Percentiles rank a stretch among this genome's conserved stretches.
These are phyloP conservation scores for Dothidotthia symphoricarpi DNA, from an alignment of 2,329 filamentous ascomycete genomes.

Conservation along the genomic window DNA sequence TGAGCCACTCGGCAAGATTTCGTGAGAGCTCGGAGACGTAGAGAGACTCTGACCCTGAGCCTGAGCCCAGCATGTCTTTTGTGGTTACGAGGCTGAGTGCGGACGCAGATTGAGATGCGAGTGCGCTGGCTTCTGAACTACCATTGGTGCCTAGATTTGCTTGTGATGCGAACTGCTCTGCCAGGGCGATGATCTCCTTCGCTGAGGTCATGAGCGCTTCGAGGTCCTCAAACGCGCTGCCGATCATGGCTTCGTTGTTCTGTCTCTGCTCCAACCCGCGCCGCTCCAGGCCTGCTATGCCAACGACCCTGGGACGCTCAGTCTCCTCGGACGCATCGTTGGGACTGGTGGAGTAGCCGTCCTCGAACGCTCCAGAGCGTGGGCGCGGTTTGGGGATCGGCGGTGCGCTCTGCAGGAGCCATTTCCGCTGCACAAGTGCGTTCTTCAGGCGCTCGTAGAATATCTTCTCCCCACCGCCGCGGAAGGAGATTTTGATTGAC, in stretches of 20 bases:
- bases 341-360: conserved; percentile 24
- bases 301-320: conserved; percentile 61
- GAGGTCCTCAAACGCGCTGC: conserved; percentile 90
- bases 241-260: conserved; percentile 91
- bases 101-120: conserved; percentile 77
- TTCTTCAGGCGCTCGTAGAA: conserved; percentile 87
- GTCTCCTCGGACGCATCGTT: conserved; percentile 19
- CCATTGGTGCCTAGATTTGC: conserved; percentile 54
- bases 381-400: conserved; percentile 68
- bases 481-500: conserved; percentile 87
- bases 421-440: conserved; percentile 88
- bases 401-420: conserved; percentile 86
- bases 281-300: conserved; percentile 89
- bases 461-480: conserved; percentile 81
- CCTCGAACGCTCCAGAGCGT: conserved; percentile 34
- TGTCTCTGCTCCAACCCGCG: conserved; percentile 79
- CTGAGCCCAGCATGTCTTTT: conserved; percentile 82
- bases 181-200: conserved; percentile 91
- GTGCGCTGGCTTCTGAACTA: conserved; percentile 67
- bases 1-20: conserved; percentile 43
- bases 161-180: conserved; percentile 79
- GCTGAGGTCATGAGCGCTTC: conserved; percentile 97
- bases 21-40: conserved; percentile 67
- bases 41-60: conserved; percentile 73
- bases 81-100: conserved; percentile 89